Evolutionary conservation across 768 basidiomycete species (phyloP), one percentile per base, ranked within the genome.

Genomic region (Mycena leptocephala): DNA sequence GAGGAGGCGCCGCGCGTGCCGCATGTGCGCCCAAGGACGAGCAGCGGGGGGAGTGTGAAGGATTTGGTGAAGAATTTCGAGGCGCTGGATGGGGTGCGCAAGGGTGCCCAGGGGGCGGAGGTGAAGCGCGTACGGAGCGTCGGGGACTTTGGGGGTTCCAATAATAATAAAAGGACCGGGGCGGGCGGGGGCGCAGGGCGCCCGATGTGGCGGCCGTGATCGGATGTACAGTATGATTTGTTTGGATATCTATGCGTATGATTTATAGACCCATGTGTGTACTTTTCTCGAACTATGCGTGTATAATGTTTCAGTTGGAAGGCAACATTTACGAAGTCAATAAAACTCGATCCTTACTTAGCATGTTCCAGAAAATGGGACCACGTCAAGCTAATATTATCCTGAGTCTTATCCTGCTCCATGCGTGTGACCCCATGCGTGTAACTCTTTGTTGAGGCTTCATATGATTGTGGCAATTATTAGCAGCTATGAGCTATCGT

Each of bases 1-100:
- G 80, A 80, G 22, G 76, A 79, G 22, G 75, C 78, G 51, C 65
- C 80, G 26, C 76, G 72, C n/a, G 75, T 79, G 2, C 79, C 79
- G 32, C 70, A 75, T 13, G 76, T 82, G 28, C 82, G 85, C 58
- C 86, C 85, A n/a, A 85, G 94, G 72, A 86, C 92, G 79, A 92
- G 90, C 73, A 94, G 95, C 79, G 91, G 90, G 18, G 88, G 89
- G 64, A 95, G 94, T 79, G 95, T 96, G 72, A 94, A 90, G 83
- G 94, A 95, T 65, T 82, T 96, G 68, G 91, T 95, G 65, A 88
- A 84, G 81, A 89, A 86, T 35, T 96, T 92, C 79, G 94, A 95
- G 83, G 82, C 78, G 71, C 56, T 87, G 78, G 85, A 87, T 26
- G 83, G 87, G 80, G 80, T 79, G 61, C 81, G 66, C 14, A 6